These are phyloP conservation scores for Lycium barbarum DNA, from an alignment of 257 asterid genomes.

Conservation along the genomic window DNA sequence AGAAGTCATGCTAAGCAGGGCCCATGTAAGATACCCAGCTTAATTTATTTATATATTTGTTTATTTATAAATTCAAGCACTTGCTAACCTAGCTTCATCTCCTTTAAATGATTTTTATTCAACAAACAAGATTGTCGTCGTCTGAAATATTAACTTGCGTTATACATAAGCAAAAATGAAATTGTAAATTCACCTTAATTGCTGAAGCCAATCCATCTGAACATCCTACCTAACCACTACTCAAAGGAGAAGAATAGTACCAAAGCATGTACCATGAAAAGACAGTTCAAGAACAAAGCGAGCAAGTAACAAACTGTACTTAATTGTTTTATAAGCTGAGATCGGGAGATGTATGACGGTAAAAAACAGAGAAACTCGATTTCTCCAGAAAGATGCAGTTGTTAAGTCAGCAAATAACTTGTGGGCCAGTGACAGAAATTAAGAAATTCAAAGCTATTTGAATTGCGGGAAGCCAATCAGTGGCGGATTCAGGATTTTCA, in stretches of 20 bases:
- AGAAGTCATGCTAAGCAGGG: neutral
- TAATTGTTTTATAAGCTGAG: neutral
- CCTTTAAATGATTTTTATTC: neutral
- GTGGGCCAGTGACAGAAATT: neutral
- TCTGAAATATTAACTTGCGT: slow-evolving; percentile 1
- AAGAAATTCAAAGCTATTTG: slow-evolving; percentile 1
- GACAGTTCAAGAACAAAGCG: neutral
- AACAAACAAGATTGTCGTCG: neutral
- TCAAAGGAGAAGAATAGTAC: neutral
- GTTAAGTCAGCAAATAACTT: neutral
- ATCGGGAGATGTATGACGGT: neutral
- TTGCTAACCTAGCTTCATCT: neutral
- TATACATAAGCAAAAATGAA: neutral
- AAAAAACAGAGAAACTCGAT: neutral
- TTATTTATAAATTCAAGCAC: neutral
- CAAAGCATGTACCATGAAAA: slow-evolving; percentile 14
- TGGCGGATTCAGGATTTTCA: too few species aligned
- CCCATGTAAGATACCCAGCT: neutral
- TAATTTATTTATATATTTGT: neutral
- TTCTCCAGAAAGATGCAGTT: neutral
- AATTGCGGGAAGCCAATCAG: neutral
- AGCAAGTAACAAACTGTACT: neutral
- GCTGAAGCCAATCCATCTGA: neutral
- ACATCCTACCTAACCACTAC: neutral
- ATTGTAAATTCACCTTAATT: neutral